Base-by-base conservation (phyloP, 805 yeast species). In the Suhomyces emberorum region DNA sequence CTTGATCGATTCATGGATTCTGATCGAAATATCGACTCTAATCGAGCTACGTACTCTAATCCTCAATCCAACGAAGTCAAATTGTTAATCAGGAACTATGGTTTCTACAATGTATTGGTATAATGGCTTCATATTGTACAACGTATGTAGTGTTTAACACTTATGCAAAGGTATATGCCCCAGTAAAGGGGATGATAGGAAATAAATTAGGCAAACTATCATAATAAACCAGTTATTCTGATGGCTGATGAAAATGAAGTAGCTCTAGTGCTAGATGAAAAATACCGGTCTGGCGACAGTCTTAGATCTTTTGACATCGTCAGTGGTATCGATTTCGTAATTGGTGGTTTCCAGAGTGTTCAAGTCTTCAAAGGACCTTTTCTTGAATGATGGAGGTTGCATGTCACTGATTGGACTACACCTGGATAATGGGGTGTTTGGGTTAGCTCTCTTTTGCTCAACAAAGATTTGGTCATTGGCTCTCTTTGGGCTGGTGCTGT, bases 401-500 rank as follows among this genome's bases (percentile, higher is more conserved):
- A 43, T 43, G 21, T 24, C 22, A 24, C 34, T 27, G n/a, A 35
- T 28, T 12, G 45, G 41, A 16, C 39, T 36, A n/a, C 35, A 35
- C 11, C 39, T 32, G 15, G 39, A 35, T 7, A 32, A 23, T 2
- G 42, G 42, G 7, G 42, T 38, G 34, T 35, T 36, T 11, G 42
- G 46, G 25, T 30, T 34, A 11, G 28, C 27, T n/a, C 19, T 15
- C 23, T 9, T 17, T 7, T 27, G 32, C 15, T 26, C 24, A 9
- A 12, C n/a, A 15, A 38, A 33, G 16, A 39, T 32, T 23, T 15
- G 35, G 12, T 42, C 43, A 16, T 34, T 30, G 23, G 32, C 10
- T 21, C 48, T 32, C 44, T 53, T 32, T 54, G 59, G 34, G 47
- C 52, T 30, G 53, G 60, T 34, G 61, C 52, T 38, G 56, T 52